Evolutionary conservation across 1,284 basidiomycete species (phyloP), one percentile per base, ranked within the genome.

Genomic region (Leccinum angustisporum): DNA sequence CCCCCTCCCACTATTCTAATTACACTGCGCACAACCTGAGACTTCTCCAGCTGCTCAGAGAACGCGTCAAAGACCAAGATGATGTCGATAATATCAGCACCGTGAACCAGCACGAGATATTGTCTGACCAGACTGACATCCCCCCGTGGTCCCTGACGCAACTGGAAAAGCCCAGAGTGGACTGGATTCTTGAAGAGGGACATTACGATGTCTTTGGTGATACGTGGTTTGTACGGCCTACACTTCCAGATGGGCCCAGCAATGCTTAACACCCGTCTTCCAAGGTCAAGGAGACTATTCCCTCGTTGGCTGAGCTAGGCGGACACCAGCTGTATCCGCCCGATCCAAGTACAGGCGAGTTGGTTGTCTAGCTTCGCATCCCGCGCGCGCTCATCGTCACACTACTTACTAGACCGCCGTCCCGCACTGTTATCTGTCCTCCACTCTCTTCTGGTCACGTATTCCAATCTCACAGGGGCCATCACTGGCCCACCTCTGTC

Each of bases 201-300:
- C 78, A 85, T 65, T 92, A 91, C 67, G 83, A 82, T 60, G 88
- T 88, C 18, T 92, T 88, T 72, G 90, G 89, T n/a, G 90, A 92
- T 71, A 81, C 81, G 67, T 92, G 90, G 90, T 86, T 86, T 86
- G 90, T 92, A 73, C 68, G 84, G 67, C 59, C 34, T 16, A 66
- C 69, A 67, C 61, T 56, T 62, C n/a, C 61, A 51, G 27, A 34
- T 59, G 55, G 33, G 33, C 60, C 21, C 30, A 61, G 57, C 61
- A 61, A 58, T 61, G 33, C 62, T 63, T 63, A 21, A 67, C 63
- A 53, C 13, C 27, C 10, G 30, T 55, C 46, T 33, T 40, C 14
- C 34, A 48, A 92, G 88, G 82, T 91, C 63, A 91, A 91, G 71
- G 90, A 91, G 69, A 85, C 79, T 11, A 88, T 91, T 50, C 86